Evolutionary conservation across 805 yeast species (phyloP).

Genomic region (Kregervanrija pseudodelftensis): DNA sequence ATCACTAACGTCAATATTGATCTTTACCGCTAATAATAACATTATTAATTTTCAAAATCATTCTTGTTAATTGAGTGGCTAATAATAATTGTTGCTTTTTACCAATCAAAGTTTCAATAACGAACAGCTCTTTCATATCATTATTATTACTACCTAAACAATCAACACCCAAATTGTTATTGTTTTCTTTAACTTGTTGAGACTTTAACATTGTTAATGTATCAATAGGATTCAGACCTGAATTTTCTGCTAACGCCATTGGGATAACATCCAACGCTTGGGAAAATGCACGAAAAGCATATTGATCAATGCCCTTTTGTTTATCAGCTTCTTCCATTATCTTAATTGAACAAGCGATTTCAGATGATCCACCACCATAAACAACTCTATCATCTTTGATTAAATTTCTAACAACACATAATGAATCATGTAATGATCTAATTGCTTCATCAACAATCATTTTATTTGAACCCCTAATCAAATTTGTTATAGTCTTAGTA

Average conservation of each 20-base stretch:
- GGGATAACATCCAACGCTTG: constrained; percentile 88
- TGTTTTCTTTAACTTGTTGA: constrained; percentile 68
- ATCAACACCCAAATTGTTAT: constrained; percentile 81
- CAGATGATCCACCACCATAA: constrained; percentile 99
- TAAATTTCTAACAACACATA: constrained; percentile 95
- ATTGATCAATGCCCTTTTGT: constrained; percentile 93
- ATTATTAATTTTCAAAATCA: constrained; percentile 95
- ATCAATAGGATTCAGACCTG: constrained; percentile 92
- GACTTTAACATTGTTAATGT: constrained; percentile 79
- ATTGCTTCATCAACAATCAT: constrained; percentile 97
- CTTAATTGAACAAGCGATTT: constrained; percentile 85
- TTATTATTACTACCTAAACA: constrained; percentile 83
- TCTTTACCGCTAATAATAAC: constrained; percentile 63
- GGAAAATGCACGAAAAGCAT: constrained; percentile 94
- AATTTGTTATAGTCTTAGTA: constrained; percentile 77
- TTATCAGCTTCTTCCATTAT: constrained; percentile 88
- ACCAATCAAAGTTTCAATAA: constrained; percentile 95
- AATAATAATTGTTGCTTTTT: constrained; percentile 91
- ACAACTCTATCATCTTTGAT: constrained; percentile 88
- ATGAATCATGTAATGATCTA: constrained; percentile 92
- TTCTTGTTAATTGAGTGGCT: constrained; percentile 96
- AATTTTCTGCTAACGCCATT: constrained; percentile 92
- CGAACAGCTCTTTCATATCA: constrained; percentile 91
- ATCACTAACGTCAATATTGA: constrained; percentile 17
- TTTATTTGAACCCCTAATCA: constrained; percentile 91